Percentiles rank a stretch among this genome's conserved stretches.
phyloP scores from a whole-genome alignment of 2,329 filamentous ascomycete species.

The Ceratocystis smalleyi region DNA sequence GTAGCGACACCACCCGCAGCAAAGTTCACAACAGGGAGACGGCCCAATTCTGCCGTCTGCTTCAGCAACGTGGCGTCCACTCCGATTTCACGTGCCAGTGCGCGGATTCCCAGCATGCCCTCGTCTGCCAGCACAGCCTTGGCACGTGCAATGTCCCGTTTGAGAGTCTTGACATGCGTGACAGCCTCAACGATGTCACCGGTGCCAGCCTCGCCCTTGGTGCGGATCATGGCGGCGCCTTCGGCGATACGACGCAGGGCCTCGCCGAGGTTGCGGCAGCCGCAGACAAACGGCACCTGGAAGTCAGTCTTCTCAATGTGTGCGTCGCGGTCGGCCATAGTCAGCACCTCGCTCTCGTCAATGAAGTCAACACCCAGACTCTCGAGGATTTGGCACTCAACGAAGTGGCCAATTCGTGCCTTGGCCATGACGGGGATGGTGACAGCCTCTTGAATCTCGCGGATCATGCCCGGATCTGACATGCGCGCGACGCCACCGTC shows the following conservation, averaged over 20 bases:
- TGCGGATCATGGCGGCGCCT: conserved; percentile 96
- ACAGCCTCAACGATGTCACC: conserved; percentile 96
- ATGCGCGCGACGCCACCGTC: conserved; percentile 92
- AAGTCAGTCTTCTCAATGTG: conserved; percentile 83
- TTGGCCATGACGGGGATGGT: conserved; percentile 99
- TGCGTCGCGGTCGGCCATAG: conserved; percentile 75
- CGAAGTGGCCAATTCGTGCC: conserved; percentile 91
- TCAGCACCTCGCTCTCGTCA: conserved; percentile 94
- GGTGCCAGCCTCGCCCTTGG: conserved; percentile 94
- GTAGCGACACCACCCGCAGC: conserved; percentile 99
- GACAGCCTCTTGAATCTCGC: conserved; percentile 83
- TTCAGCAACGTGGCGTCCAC: conserved; percentile 64
- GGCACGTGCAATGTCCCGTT: conserved; percentile 62
- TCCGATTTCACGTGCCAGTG: conserved; percentile 67
- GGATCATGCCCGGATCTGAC: conserved; percentile 89
- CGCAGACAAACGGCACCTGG: conserved; percentile 84
- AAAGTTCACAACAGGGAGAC: conserved; percentile 93
- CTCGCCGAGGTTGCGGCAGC: conserved; percentile 86
- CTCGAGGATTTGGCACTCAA: conserved; percentile 97
- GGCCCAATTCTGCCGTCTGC: conserved; percentile 72
- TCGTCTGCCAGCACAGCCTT: conserved; percentile 52
- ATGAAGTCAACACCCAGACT: conserved; percentile 93
- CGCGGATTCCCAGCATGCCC: conserved; percentile 41
- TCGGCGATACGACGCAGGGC: conserved; percentile 80
- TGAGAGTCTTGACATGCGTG: conserved; percentile 86